Evolutionary conservation across 2,329 filamentous ascomycete species (phyloP).

Genomic region (Ophiocordyceps polyrhachis-furcata): DNA sequence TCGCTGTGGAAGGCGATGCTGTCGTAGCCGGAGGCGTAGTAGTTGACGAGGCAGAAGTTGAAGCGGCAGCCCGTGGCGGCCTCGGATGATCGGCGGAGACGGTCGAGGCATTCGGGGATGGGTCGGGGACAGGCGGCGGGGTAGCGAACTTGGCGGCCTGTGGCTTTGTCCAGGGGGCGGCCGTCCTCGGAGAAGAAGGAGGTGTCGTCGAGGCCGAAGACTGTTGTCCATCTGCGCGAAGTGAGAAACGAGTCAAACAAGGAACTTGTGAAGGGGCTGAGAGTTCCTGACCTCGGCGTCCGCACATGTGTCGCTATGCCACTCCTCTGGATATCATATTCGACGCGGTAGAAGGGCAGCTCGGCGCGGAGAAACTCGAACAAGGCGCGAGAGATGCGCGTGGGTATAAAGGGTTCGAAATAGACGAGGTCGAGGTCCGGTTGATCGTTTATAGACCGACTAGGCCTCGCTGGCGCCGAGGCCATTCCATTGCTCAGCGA

Average conservation of each 20-base stretch:
- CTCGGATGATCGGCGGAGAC: conserved; percentile 44
- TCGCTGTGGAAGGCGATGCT: conserved; percentile 68
- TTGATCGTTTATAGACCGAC: conserved; percentile 42
- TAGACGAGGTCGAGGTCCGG: conserved; percentile 56
- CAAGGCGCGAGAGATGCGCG: conserved; percentile 32
- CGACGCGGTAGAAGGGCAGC: conserved; percentile 58
- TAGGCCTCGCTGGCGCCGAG: conserved; percentile 31
- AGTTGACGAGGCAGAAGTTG: conserved; percentile 70
- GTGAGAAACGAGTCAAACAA: background rate
- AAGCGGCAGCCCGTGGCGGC: conserved; percentile 45
- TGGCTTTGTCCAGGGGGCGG: conserved; percentile 25
- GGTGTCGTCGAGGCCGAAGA: conserved; percentile 43
- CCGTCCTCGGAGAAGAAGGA: conserved; percentile 33
- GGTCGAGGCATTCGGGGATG: conserved; percentile 49
- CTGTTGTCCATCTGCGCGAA: conserved; percentile 26
- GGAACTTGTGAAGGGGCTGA: background rate
- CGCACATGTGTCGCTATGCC: conserved; percentile 41
- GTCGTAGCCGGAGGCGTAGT: conserved; percentile 60
- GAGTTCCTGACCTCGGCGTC: conserved; percentile 27
- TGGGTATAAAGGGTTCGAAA: conserved; percentile 53
- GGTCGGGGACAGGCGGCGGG: conserved; percentile 42
- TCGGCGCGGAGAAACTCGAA: conserved; percentile 55
- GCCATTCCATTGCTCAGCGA: conserved; percentile 19
- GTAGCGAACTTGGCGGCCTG: conserved; percentile 21
- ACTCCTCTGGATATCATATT: conserved; percentile 52